A percentile compares a stretch with the other conserved stretches of the same genome.
Conservation (phyloP, 2,329 filamentous ascomycete species). For the Sclerotinia minor region DNA sequence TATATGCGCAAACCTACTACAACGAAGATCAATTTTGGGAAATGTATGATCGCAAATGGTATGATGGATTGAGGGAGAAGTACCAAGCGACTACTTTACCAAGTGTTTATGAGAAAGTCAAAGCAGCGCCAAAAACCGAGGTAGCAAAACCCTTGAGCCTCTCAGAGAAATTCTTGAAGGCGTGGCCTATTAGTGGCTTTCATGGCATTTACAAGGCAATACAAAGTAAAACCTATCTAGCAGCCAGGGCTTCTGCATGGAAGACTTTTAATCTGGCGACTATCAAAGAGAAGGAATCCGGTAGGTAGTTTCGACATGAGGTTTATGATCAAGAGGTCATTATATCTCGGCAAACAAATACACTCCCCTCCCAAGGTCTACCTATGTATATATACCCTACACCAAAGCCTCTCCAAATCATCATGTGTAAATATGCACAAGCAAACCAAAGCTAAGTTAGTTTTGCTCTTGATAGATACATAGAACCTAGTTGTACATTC, state of each 20-base stretch:
- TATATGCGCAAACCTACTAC: constrained; percentile 86
- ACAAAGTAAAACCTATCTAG: constrained; percentile 47
- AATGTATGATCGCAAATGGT: constrained; percentile 60
- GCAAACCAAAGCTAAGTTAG: too few relatives aligned
- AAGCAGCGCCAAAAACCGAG: constrained; percentile 50
- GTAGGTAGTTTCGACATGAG: background rate
- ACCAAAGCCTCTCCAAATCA: background rate
- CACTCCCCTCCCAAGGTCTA: background rate
- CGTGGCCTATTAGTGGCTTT: constrained; percentile 59
- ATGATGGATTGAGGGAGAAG: constrained; percentile 61
- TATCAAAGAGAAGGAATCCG: background rate
- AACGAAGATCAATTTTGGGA: constrained; percentile 69
- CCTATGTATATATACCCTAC: background rate
- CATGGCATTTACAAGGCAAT: constrained; percentile 62
- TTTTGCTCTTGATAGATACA: too few relatives aligned
- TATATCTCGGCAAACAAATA: background rate
- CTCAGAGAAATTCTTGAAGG: constrained; percentile 46
- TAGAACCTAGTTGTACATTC: too few relatives aligned
- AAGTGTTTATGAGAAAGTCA: constrained; percentile 70
- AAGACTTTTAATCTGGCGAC: constrained; percentile 24
- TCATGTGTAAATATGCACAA: background rate
- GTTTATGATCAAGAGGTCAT: background rate
- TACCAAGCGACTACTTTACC: constrained; percentile 64
- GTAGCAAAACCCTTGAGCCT: constrained; percentile 49
- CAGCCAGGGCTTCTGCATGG: constrained; percentile 36